Conservation (phyloP, 2,329 filamentous ascomycete species). For the Neurospora sp. region DNA sequence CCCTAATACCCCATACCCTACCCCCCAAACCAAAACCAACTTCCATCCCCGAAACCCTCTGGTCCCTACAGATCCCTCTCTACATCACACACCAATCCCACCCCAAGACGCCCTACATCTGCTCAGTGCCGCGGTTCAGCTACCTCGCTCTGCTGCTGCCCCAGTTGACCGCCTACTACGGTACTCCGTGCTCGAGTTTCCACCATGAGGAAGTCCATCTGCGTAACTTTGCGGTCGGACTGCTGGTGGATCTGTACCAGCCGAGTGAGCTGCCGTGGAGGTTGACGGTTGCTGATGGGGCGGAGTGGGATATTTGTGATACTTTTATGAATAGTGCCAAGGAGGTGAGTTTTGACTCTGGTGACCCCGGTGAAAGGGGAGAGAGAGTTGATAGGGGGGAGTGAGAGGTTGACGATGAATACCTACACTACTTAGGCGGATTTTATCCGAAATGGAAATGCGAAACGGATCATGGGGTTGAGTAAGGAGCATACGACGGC, state of each 20-base stretch:
- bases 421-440: slow-evolving; percentile 44
- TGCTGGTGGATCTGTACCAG: slow-evolving; percentile 47
- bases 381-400: too few relatives aligned
- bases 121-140: slow-evolving; percentile 46
- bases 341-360: slow-evolving; percentile 32
- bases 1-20: neutral
- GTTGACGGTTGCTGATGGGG: slow-evolving; percentile 42
- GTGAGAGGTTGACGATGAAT: too few relatives aligned
- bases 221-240: slow-evolving; percentile 41
- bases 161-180: slow-evolving; percentile 43
- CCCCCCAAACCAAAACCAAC: slow-evolving; percentile 1
- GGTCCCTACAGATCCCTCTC: slow-evolving; percentile 44
- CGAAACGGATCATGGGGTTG: slow-evolving; percentile 81
- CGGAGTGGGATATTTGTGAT: slow-evolving; percentile 50
- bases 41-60: slow-evolving; percentile 37
- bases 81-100: slow-evolving; percentile 41
- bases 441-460: slow-evolving; percentile 78
- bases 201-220: slow-evolving; percentile 45
- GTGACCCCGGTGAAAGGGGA: too few relatives aligned
- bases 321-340: slow-evolving; percentile 57
- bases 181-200: slow-evolving; percentile 45
- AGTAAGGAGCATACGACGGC: slow-evolving; percentile 74
- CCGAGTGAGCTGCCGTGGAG: slow-evolving; percentile 41
- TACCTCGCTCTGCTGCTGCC: slow-evolving; percentile 49
- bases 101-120: slow-evolving; percentile 39